Evolutionary conservation across 768 basidiomycete species (phyloP).

Genomic region (Sarcomyxa edulis): DNA sequence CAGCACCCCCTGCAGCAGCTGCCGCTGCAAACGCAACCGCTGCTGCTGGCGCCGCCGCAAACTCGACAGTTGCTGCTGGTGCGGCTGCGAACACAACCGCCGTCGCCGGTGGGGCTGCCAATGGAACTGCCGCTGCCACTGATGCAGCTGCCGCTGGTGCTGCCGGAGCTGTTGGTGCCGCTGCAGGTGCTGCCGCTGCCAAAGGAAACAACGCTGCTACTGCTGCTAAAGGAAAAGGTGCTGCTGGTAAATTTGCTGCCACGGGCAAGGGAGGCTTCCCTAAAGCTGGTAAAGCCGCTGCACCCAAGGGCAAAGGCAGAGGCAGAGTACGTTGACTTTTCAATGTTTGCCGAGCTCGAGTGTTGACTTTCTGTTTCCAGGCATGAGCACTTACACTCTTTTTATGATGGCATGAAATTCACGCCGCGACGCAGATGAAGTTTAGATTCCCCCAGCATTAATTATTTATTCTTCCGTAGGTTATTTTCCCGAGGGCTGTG

Average conservation of each 20-base stretch:
- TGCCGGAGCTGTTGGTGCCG: conserved; percentile 13
- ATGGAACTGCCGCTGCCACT: conserved; percentile 9
- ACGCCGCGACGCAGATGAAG: no score
- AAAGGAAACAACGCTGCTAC: conserved; percentile 10
- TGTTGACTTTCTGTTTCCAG: no score
- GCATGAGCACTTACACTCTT: no score
- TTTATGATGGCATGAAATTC: no score
- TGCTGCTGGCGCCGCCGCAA: conserved; percentile 10
- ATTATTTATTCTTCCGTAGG: no score
- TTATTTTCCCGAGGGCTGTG: no score
- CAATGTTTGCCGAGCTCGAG: no score
- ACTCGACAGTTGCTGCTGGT: conserved; percentile 2
- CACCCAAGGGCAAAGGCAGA: conserved; percentile 17
- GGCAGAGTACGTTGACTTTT: not conserved
- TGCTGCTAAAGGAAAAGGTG: conserved; percentile 18
- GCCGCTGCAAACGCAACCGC: conserved; percentile 16
- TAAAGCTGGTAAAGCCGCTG: conserved; percentile 26
- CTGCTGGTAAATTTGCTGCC: conserved; percentile 14
- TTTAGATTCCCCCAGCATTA: no score
- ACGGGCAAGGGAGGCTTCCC: conserved; percentile 31
- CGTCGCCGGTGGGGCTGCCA: conserved; percentile 5
- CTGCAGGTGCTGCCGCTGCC: conserved; percentile 16
- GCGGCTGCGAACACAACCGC: conserved; percentile 1
- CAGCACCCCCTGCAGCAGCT: conserved; percentile 19
- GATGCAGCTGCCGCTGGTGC: conserved; percentile 19